Evolutionary conservation across 148 eudicot species (phyloP), one percentile per base, ranked within the genome.

Genomic region (Linanthus parryae): DNA sequence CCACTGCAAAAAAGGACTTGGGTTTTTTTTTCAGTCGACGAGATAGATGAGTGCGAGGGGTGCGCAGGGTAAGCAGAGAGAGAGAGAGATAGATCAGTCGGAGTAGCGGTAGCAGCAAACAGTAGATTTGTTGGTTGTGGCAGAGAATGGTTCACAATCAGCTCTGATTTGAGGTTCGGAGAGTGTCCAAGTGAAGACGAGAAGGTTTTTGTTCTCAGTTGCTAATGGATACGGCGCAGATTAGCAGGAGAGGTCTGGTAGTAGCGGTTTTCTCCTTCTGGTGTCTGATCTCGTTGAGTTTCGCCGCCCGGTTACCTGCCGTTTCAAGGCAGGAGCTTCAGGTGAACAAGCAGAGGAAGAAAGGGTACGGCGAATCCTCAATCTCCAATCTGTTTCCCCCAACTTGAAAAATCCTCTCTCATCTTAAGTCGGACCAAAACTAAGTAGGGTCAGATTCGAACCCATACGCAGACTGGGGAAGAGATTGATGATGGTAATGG

Each of bases 281-380:
- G 49, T 45, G 65, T 36, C 38, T 71, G 46, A 30, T 66, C 23
- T 63, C 74, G 11, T 57, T 61, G 27, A 66, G 74, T 19, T 73
- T 54, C 45, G 79, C 82, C 52, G 74, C 64, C 21, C 68, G 82
- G 67, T 40, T 65, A n/a, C 44, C 73, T 14, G 34, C 71, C 13
- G 28, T 59, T 47, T 66, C 79, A 5, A 75, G 72, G 49, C 88
- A 85, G 73, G 80, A 73, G 73, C 74, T 90, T 16, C 70, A 80
- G 58, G 80, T 90, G 16, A 65, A 69, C 31, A 90, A 78, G 66
- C 97, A 85, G n/a, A n/a, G n/a, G n/a, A n/a, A n/a, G n/a, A n/a
- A n/a, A n/a, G n/a, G n/a, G n/a, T n/a, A n/a, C n/a, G n/a, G n/a
- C n/a, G n/a, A n/a, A n/a, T n/a, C n/a, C n/a, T n/a, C n/a, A n/a